phyloP scores from a whole-genome alignment of 2,329 filamentous ascomycete species.

The Sphaerulina musiva region DNA sequence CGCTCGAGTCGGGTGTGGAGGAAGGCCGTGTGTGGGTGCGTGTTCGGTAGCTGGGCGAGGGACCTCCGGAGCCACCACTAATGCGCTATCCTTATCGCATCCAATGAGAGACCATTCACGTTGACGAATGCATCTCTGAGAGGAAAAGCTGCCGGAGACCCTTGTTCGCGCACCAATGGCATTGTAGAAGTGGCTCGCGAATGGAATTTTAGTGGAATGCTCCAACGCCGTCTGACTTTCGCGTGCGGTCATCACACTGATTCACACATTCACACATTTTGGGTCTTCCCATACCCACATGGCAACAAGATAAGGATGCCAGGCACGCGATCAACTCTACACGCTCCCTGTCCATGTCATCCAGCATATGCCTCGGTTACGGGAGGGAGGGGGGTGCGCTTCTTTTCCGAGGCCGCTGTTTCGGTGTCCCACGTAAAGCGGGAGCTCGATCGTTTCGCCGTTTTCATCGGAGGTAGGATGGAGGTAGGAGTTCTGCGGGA shows the following conservation, averaged over 20 bases:
- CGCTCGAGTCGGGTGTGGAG: not conserved
- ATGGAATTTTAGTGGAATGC: not conserved
- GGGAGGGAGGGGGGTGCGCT: not conserved
- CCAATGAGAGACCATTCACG: not conserved
- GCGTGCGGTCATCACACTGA: slow-evolving; percentile 6
- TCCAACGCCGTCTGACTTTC: slow-evolving; percentile 2
- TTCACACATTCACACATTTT: too few relatives aligned
- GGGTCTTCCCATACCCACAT: too few relatives aligned
- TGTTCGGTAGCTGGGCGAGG: not conserved
- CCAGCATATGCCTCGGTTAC: not conserved
- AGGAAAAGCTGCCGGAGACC: not conserved
- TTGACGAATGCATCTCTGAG: not conserved
- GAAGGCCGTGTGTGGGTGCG: too few relatives aligned
- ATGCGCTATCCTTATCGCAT: not conserved
- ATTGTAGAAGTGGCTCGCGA: too few relatives aligned
- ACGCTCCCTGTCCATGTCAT: too few relatives aligned
- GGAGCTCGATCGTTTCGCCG: not conserved
- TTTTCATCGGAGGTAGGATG: too few relatives aligned
- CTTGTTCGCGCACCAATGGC: not conserved
- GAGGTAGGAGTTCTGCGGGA: too few relatives aligned
- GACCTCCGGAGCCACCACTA: slow-evolving; percentile 1
- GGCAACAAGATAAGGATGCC: slow-evolving; percentile 2
- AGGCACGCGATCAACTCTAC: not conserved
- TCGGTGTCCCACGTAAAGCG: slow-evolving; percentile 2
- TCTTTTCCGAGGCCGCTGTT: not conserved